These are phyloP conservation scores for Phytophthora hybrid DNA, from an alignment of 352 stramenopile genomes.

Conservation along the genomic window DNA sequence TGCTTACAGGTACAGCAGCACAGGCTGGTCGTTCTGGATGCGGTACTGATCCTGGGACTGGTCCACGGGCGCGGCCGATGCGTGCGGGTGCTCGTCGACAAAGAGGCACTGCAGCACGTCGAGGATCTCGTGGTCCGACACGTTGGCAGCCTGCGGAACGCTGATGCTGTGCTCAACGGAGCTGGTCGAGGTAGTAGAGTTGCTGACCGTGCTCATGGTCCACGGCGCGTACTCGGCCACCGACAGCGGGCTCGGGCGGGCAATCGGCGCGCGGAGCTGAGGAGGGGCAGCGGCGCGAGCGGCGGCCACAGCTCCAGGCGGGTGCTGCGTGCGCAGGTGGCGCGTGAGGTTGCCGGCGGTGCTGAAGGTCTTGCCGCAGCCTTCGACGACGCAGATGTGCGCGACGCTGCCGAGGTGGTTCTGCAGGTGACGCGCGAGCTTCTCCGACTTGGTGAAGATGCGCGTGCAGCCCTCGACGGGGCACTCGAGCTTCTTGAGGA, in stretches of 20 bases:
- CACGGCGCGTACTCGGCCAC: conserved; percentile 44
- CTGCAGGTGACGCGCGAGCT: conserved; percentile 59
- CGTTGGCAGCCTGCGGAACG: conserved; percentile 34
- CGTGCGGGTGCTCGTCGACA: conserved; percentile 39
- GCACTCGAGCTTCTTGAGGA: conserved; percentile 60
- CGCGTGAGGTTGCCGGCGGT: conserved; percentile 74
- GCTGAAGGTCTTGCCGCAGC: conserved; percentile 74
- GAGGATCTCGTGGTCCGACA: conserved; percentile 55
- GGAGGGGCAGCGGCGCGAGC: conserved; percentile 31
- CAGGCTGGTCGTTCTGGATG: conserved; percentile 41
- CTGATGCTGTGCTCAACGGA: conserved; percentile 20
- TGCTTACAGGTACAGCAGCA: conserved; percentile 47
- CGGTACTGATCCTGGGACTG: conserved; percentile 40
- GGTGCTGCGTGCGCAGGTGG: conserved; percentile 73
- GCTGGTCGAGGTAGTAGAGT: conserved; percentile 1
- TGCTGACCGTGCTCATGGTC: conserved; percentile 18
- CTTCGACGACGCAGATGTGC: conserved; percentile 63
- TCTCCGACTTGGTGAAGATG: conserved; percentile 63
- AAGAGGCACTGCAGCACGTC: conserved; percentile 57
- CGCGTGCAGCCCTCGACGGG: conserved; percentile 55
- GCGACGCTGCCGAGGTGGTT: conserved; percentile 64
- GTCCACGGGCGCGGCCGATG: conserved; percentile 12
- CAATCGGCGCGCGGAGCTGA: conserved; percentile 23
- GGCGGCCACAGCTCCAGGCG: conserved; percentile 45
- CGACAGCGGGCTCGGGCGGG: conserved; percentile 26